Evolutionary conservation across 495 filamentous ascomycete species (phyloP).

Genomic region (Pyrenula massariospora): DNA sequence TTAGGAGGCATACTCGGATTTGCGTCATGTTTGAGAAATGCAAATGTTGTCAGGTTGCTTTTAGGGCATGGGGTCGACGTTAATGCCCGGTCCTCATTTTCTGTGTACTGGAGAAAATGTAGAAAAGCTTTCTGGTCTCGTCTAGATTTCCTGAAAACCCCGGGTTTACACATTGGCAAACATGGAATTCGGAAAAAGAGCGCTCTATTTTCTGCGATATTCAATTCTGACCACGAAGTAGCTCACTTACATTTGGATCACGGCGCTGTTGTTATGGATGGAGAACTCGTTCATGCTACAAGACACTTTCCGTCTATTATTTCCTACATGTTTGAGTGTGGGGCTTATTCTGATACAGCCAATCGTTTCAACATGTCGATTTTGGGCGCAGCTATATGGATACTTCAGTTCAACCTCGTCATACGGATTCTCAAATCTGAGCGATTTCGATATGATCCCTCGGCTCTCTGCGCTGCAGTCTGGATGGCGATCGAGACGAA

Average conservation of each 20-base stretch:
- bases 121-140: too few relatives aligned
- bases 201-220: neutral
- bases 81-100: neutral
- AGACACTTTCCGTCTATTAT: neutral
- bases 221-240: neutral
- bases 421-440: neutral
- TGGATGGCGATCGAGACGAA: neutral
- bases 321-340: neutral
- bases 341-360: neutral
- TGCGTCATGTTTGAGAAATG: neutral
- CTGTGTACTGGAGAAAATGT: too few relatives aligned
- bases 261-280: neutral
- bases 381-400: neutral
- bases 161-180: too few relatives aligned
- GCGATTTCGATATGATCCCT: neutral
- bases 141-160: too few relatives aligned
- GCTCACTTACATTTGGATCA: neutral
- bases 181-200: neutral
- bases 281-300: neutral
- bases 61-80: neutral
- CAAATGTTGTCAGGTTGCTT: neutral
- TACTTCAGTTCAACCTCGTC: neutral
- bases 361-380: neutral
- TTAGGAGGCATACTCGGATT: neutral
- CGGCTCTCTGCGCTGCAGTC: neutral